A percentile compares a stretch with the other conserved stretches of the same genome.
These are phyloP conservation scores for Vitis hybrid DNA, from an alignment of 177 flowering plant genomes.

Conservation along the genomic window DNA sequence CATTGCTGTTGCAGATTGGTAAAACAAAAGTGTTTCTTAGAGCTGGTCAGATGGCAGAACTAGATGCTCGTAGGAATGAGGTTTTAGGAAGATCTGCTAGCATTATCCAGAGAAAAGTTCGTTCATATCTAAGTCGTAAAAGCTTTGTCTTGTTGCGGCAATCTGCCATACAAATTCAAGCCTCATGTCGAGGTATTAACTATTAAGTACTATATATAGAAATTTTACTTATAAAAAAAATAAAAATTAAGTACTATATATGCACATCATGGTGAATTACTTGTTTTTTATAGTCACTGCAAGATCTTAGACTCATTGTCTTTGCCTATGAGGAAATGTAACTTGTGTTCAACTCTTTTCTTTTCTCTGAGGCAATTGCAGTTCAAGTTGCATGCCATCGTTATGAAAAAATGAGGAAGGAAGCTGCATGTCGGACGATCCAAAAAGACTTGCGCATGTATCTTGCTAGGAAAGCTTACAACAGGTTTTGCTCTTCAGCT, in stretches of 20 bases:
- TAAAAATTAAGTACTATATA: not conserved
- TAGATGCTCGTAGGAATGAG: constrained; percentile 76
- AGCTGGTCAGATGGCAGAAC: constrained; percentile 99
- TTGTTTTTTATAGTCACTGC: not conserved
- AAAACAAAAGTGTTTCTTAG: constrained; percentile 96
- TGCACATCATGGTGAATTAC: not conserved
- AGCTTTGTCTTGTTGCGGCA: constrained; percentile 49
- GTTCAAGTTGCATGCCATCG: constrained; percentile 46
- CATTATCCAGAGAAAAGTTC: constrained; percentile 76
- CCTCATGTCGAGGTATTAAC: constrained; percentile 71
- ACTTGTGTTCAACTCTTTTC: not conserved
- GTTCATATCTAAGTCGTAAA: constrained; percentile 58
- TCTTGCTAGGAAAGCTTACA: constrained; percentile 40
- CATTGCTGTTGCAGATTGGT: constrained; percentile 72
- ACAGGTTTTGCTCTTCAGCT: constrained; percentile 36
- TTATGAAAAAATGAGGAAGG: constrained; percentile 45
- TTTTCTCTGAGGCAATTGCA: constrained; percentile 17
- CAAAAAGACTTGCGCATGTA: constrained; percentile 45
- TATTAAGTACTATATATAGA: not conserved
- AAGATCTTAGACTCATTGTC: not conserved
- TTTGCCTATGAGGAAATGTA: not conserved
- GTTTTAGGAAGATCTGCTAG: constrained; percentile 85
- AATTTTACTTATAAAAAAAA: no score
- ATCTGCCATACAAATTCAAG: constrained; percentile 65
- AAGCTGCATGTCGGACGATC: constrained; percentile 48